Conservation (phyloP, 352 stramenopile species). For the Globisporangium parvum region DNA sequence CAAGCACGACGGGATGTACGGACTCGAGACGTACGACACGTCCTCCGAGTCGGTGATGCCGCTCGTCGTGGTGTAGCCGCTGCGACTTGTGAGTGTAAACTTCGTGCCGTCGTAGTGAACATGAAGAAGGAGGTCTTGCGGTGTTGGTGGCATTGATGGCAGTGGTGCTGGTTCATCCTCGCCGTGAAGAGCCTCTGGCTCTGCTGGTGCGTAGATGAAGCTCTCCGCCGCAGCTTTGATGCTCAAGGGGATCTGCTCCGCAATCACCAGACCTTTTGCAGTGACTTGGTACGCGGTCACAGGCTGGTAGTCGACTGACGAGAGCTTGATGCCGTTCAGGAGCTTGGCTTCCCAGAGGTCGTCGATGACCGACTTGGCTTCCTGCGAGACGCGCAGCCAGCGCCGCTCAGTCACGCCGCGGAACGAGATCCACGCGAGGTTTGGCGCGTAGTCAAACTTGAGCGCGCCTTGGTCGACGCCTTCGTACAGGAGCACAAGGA, state of each 20-base stretch:
- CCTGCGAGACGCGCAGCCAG: slow-evolving; percentile 92
- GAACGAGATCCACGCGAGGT: slow-evolving; percentile 89
- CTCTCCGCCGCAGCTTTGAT: slow-evolving; percentile 60
- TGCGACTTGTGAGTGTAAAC: slow-evolving; percentile 58
- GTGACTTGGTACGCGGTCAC: slow-evolving; percentile 95
- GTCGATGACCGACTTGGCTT: slow-evolving; percentile 95
- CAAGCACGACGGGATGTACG: slow-evolving; percentile 95
- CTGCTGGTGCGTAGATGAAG: slow-evolving; percentile 40
- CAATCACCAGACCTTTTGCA: slow-evolving; percentile 81
- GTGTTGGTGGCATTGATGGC: slow-evolving; percentile 1
- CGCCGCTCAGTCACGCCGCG: slow-evolving; percentile 61
- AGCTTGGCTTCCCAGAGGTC: slow-evolving; percentile 94
- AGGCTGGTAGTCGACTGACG: slow-evolving; percentile 89
- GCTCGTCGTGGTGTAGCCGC: slow-evolving; percentile 82
- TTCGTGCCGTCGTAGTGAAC: slow-evolving; percentile 66
- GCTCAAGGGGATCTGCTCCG: slow-evolving; percentile 80
- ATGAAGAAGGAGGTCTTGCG: slow-evolving; percentile 22
- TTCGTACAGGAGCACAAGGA: slow-evolving; percentile 95
- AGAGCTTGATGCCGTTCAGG: slow-evolving; percentile 93
- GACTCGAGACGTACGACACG: slow-evolving; percentile 96
- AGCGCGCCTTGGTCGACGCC: slow-evolving; percentile 92
- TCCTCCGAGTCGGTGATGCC: slow-evolving; percentile 96
- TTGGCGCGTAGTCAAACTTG: slow-evolving; percentile 95
- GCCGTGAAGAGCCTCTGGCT: not conserved
- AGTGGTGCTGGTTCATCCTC: not conserved